Base-by-base conservation (phyloP, 345 rosid species). In the Salix udensis region DNA sequence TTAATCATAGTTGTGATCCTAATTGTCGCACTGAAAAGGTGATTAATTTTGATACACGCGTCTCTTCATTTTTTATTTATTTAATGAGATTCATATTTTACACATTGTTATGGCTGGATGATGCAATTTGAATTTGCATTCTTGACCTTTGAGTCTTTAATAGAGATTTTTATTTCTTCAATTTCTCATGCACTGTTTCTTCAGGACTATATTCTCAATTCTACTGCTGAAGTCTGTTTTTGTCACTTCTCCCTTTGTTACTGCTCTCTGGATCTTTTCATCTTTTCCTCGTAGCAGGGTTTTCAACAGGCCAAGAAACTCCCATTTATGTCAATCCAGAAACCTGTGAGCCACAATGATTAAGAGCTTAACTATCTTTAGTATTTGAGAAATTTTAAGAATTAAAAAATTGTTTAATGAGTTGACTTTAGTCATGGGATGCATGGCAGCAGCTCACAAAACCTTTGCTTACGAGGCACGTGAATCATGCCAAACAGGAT, bases 21-120 rank as follows among this genome's bases (percentile, higher is more conserved):
- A 96, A 96, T 85, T 93, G 99, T 82, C 98, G 94, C 58, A 96
- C 99, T 30, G 98, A 96, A 87, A 96, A 96, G 98, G 99, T 92
- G 81, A 84, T 58, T 79, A 10, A 23, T 36, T 74, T 34, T 6
- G 26, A 24, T 62, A 28, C 0, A 7, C 30, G 50, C 46, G 34
- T 30, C 44, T 15, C 39, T 73, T 18, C 19, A 37, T 68, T 61
- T 60, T 21, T 53, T 7, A 30, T 19, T 53, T 19, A 53, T 53
- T 21, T 53, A 53, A 23, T 73, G 39, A 61, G 69, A 39, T 60
- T 61, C 28, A 7, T 62, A 18, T 24, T 21, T 28, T 71, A 13
- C 65, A 37, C 19, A 13, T 60, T 19, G 13, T 70, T 42, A 23
- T 75, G 13, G 26, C 34, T 76, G 34, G 58, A 34, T 64, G 52